Base-by-base conservation (phyloP, 2,329 filamentous ascomycete species). In the Penicillium sp. region DNA sequence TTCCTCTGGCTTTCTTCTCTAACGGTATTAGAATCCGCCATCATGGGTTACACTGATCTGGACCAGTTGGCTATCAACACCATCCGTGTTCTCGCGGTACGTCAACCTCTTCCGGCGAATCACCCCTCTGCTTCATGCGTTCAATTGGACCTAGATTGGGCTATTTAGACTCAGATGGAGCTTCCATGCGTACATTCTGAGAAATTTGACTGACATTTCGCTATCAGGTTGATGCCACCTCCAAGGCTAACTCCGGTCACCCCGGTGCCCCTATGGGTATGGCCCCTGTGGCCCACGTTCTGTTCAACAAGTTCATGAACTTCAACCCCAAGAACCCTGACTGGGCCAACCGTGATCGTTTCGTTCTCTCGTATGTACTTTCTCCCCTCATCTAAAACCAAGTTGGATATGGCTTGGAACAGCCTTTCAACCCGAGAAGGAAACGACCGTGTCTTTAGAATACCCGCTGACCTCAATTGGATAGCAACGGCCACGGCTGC, bases 321-420 rank as follows among this genome's bases (percentile, higher is more conserved):
- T 99, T 97, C 86, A 99, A 97, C 88, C 94, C 94, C 71, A 95
- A 97, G 88, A 97, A 96, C 86, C 90, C 94, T 68, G 83, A 91
- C 64, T 99, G 92, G 92, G 72, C 94, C 70, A 97, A 97, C 86
- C 88, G 94, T 73, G 94, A 99, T 80, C 89, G 94, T 77, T 99
- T 99, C 74, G 91, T 99, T 60, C 91, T 99, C 75, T 99, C 94
- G 92, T 97, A 85, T 85, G 92, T 88, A 21, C 42, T 41, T 10
- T 47, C 31, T 18, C 15, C 9, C 13, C 4, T 23, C 46, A 12
- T 48, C 15, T 21, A 21, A 41, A 38, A 7, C 10, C 6, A 18
- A 29, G 47, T 23, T 8, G 21, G 18, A 25, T 29, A 29, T 29
- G 29, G 29, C 29, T 29, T 29, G 29, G 9, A 29, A 29, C 8